These are phyloP conservation scores for Millerozyma miso DNA, from an alignment of 805 yeast genomes.

Conservation along the genomic window DNA sequence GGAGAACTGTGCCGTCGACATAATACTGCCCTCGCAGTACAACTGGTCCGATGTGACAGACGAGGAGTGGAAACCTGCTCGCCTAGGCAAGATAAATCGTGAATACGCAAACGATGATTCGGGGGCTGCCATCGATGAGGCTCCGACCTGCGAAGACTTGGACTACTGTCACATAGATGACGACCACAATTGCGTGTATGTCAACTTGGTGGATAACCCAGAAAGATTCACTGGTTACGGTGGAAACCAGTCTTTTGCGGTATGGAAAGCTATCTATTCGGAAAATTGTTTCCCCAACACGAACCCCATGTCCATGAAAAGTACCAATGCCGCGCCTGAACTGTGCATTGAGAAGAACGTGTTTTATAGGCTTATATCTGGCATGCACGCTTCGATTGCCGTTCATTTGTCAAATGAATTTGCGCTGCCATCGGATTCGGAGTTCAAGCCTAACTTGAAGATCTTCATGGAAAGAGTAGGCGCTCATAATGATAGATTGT, in stretches of 20 bases:
- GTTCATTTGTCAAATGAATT: constrained; percentile 88
- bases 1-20: constrained; percentile 85
- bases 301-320: constrained; percentile 30
- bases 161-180: constrained; percentile 70
- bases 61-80: constrained; percentile 70
- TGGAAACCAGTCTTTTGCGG: constrained; percentile 85
- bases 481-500: constrained; percentile 77
- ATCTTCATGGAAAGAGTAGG: constrained; percentile 90
- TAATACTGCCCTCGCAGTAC: constrained; percentile 61
- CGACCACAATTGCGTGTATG: constrained; percentile 71
- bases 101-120: constrained; percentile 13
- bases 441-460: constrained; percentile 79
- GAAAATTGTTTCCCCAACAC: constrained; percentile 80
- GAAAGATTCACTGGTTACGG: constrained; percentile 96
- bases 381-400: constrained; percentile 93
- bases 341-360: constrained; percentile 81
- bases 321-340: constrained; percentile 32
- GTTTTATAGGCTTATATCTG: constrained; percentile 82
- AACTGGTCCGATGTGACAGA: constrained; percentile 50
- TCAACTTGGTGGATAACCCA: constrained; percentile 82
- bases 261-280: constrained; percentile 89
- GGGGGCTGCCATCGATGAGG: not conserved
- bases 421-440: constrained; percentile 62
- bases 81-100: constrained; percentile 47
- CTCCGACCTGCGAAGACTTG: constrained; percentile 38